Conservation (phyloP, 805 yeast genomes). For the Kluyveromyces lactis region DNA sequence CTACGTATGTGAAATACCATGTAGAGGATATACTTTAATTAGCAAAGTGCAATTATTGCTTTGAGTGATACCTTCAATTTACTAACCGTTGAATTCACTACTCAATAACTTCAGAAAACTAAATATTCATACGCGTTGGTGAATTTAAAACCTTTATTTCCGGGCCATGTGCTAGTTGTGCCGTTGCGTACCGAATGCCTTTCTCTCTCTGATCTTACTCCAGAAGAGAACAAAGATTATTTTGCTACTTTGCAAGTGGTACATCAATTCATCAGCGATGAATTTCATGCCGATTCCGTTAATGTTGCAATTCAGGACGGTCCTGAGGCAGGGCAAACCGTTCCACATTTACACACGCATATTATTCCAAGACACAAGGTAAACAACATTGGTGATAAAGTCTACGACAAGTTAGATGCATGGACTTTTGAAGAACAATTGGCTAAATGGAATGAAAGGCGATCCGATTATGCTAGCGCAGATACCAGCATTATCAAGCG, state of each 20-base stretch:
- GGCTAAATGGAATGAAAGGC: constrained; percentile 26
- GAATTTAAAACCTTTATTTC: constrained; percentile 83
- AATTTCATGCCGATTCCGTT: constrained; percentile 71
- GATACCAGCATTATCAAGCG: constrained; percentile 18
- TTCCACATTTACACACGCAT: constrained; percentile 93
- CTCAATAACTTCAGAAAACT: constrained; percentile 43
- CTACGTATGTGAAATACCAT: constrained; percentile 12
- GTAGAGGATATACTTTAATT: too few relatives aligned
- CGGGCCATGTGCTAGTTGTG: constrained; percentile 88
- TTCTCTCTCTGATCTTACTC: constrained; percentile 59
- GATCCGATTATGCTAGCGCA: constrained; percentile 18
- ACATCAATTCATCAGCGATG: constrained; percentile 53
- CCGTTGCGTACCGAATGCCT: constrained; percentile 60
- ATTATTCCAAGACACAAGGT: constrained; percentile 70
- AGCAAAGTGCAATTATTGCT: too few relatives aligned
- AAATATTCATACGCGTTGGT: constrained; percentile 75
- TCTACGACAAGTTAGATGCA: constrained; percentile 64
- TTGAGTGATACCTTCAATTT: too few relatives aligned
- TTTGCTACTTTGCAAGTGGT: constrained; percentile 67
- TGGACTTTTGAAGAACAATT: constrained; percentile 35
- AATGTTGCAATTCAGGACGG: constrained; percentile 97
- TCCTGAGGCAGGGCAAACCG: constrained; percentile 90
- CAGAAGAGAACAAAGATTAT: constrained; percentile 69
- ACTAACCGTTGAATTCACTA: too few relatives aligned
- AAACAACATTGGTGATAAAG: constrained; percentile 58